Evolutionary conservation across 2,329 filamentous ascomycete genomes (phyloP), one percentile per base, ranked within the genome.

Genomic region (Eurotiales sp.): DNA sequence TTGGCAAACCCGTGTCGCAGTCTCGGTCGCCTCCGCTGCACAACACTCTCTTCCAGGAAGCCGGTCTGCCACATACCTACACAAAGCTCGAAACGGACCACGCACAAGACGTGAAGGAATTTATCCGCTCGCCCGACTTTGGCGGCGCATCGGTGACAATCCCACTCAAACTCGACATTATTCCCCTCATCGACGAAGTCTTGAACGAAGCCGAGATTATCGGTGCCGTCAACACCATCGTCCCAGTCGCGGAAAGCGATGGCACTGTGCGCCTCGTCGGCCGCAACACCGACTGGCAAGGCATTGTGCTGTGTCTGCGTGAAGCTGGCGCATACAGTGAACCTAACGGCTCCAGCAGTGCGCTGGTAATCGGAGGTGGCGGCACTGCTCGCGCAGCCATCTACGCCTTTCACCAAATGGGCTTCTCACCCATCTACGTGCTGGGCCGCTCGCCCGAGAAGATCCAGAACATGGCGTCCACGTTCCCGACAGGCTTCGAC

Each of bases 131-230:
- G 1, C 74, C 85, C 1, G 78, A 86, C 58, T 99, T 99, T 64
- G 93, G 93, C 7, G 93, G 93, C 52, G 92, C 89, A 3, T 96
- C 90, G 3, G 90, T 99, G 41, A 99, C 93, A 0, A 97, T 99
- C 46, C 93, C 93, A 1, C 77, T 99, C 50, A 99, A 99, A 73
- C 76, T 93, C 25, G 89, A 95, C 60, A 84, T 97, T 52, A 90
- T 95, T 73, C 77, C 81, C 0, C 72, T 92, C 4, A 75, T 99
- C 12, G 90, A 97, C 64, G 83, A 86, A 48, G 77, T 96, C 52
- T 86, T 90, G 0, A 81, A 85, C 25, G 85, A 93, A 49, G 92
- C 90, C 12, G 81, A 82, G 57, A 76, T 82, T 25, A 96, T 99
- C 55, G 93, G 93, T 19, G 93, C 93, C 3, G 87, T 97, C 57